Base-by-base conservation (phyloP, 352 stramenopile genomes). In the Phytophthora kernoviae region DNA sequence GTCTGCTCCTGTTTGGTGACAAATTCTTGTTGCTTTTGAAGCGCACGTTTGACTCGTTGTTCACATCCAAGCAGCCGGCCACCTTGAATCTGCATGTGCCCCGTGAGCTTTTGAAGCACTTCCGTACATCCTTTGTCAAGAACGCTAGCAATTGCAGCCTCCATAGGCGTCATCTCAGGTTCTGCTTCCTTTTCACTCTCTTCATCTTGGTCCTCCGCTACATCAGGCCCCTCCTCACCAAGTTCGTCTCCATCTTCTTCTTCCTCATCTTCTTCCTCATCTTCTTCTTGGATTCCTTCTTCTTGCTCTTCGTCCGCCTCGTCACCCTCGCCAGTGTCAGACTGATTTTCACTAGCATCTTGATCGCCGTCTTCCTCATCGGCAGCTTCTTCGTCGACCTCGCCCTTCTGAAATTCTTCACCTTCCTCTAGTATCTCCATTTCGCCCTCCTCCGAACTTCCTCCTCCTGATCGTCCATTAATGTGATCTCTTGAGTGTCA, bases 131-230 rank as follows among this genome's bases (percentile, higher is more conserved):
- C 52, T 49, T 63, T 52, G 17, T 67, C 63, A n/a, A 79, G 47
- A 18, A 62, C 61, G n/a, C 42, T 49, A 27, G 48, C 47, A 24
- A 78, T 56, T 51, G 61, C 49, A 21, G 24, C 53, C 37, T 65
- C 49, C 18, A 68, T 21, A 15, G 37, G 18, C 3, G 50, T 67
- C n/a, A 71, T 4, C 12, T 71, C 50, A 11, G 26, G 36, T 39
- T 62, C 49, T 1, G 32, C 26, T 43, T 63, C 18, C 1, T 34
- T 32, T 12, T 47, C 39, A 36, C 7, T 52, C 17, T 52, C 33
- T 14, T 41, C 18, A 0, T 49, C 42, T 47, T 34, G 10, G 6
- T 44, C 48, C 1, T 49, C 33, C 21, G 43, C 24, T 27, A 14
- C 30, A 10, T 50, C 39, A 18, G 37, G 32, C 1, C 2, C 2